Base-by-base conservation (phyloP, 2,329 filamentous ascomycete genomes). In the Botrytis medusae region DNA sequence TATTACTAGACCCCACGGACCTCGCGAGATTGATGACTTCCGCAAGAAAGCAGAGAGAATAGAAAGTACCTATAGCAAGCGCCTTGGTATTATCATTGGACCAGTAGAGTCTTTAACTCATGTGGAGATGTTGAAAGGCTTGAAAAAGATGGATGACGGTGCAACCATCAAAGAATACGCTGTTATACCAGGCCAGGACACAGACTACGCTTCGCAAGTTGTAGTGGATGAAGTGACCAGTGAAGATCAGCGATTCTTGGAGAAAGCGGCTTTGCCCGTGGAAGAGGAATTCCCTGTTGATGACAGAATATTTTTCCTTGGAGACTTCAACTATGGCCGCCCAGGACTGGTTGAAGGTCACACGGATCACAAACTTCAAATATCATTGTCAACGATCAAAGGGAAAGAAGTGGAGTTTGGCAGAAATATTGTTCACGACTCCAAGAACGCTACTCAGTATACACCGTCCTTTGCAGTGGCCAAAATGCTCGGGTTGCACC, bases 91-190 rank as follows among this genome's bases (percentile, higher is more conserved):
- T 81, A 88, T 95, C 69, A 94, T 95, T 75, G 94, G 95, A 60
- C 85, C 90, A 34, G 93, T 98, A 9, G 95, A 99, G 80, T 93
- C 94, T 37, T 86, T 98, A 77, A 90, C 98, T 44, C 92, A 97
- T 76, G 94, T 99, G 54, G 93, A 98, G 77, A 96, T 97, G 88
- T 88, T 99, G 72, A 97, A 93, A 82, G 96, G 97, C 34, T 86
- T 99, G 75, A 87, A 88, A 78, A 98, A 97, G 86, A 97, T 93
- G 0, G 94, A 98, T 74, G 91, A 95, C 51, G 96, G 96, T 62
- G 93, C 95, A 18, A 92, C 94, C 4, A 84, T 98, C 78, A 99
- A 99, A 83, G 94, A 98, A 79, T 99, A 97, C 80, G 94, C 90
- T 29, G 88, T 92, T 69, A 92, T 98, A 65, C 90, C 91, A 3